phyloP scores from a whole-genome alignment of 2,329 filamentous ascomycete genomes.

The Scopulariopsis brevicaulis region DNA sequence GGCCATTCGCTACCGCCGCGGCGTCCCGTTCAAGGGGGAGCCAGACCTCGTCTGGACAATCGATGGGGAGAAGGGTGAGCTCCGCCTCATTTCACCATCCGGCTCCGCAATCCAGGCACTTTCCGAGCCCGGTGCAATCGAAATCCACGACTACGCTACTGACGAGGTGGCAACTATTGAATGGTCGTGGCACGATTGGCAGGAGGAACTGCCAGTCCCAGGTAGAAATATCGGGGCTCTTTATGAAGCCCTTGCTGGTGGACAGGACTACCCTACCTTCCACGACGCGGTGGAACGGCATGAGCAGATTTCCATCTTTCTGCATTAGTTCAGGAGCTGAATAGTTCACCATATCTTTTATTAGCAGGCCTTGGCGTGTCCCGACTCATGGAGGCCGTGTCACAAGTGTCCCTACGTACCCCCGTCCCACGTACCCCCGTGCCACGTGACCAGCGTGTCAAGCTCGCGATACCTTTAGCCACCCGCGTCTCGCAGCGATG shows the following conservation, averaged over 20 bases:
- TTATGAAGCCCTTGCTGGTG: not conserved
- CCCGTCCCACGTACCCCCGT: no score
- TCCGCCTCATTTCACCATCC: not conserved
- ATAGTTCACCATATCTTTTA: not conserved
- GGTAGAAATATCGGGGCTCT: not conserved
- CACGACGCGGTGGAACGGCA: not conserved
- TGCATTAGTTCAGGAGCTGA: not conserved
- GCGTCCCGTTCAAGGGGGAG: constrained; percentile 34
- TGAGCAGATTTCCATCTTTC: not conserved
- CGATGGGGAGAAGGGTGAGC: constrained; percentile 32
- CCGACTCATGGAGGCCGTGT: no score
- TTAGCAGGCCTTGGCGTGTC: no score
- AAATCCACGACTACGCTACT: constrained; percentile 37
- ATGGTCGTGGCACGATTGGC: constrained; percentile 33
- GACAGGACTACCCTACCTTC: not conserved
- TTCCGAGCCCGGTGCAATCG: constrained; percentile 27
- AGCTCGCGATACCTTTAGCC: no score
- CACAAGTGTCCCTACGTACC: no score
- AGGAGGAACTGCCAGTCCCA: constrained; percentile 27
- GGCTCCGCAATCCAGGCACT: constrained; percentile 14
- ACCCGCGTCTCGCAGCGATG: not conserved
- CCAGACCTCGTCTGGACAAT: constrained; percentile 36
- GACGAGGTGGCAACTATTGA: constrained; percentile 28
- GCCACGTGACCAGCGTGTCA: no score
- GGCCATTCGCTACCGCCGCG: constrained; percentile 31